phyloP scores from a whole-genome alignment of 2,329 filamentous ascomycete species.

The Scytalidium lignicola region DNA sequence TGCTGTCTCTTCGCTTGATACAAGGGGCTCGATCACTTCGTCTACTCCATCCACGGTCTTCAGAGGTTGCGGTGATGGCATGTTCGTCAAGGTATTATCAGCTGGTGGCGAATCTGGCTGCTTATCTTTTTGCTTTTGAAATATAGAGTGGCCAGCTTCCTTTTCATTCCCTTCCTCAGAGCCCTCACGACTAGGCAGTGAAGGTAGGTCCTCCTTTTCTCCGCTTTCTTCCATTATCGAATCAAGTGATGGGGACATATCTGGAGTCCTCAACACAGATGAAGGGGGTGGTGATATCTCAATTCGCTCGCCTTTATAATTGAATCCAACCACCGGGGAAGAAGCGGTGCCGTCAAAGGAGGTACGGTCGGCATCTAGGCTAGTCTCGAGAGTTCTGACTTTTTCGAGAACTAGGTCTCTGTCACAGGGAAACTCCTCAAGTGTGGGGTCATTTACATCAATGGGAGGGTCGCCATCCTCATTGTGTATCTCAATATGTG shows the following conservation, averaged over 20 bases:
- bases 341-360: constrained; percentile 11
- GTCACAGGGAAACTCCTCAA: constrained; percentile 23
- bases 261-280: constrained; percentile 8
- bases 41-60: not conserved
- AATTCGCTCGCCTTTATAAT: constrained; percentile 2
- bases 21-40: not conserved
- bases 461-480: constrained; percentile 9
- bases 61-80: not conserved
- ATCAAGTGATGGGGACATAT: constrained; percentile 16
- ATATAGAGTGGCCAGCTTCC: not conserved
- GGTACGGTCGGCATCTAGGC: constrained; percentile 18
- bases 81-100: not conserved
- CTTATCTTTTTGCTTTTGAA: not conserved
- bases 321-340: constrained; percentile 15
- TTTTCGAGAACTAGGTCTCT: constrained; percentile 19
- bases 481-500: constrained; percentile 2
- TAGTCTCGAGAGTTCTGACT: constrained; percentile 16
- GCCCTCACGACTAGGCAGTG: not conserved
- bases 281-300: constrained; percentile 5
- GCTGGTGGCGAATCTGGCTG: not conserved
- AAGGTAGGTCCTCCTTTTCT: constrained; percentile 7
- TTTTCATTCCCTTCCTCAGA: not conserved
- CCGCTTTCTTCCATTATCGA: constrained; percentile 18
- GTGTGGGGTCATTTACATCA: constrained; percentile 23
- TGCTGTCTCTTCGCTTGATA: not conserved